A percentile compares a stretch with the other conserved stretches of the same genome.
Conservation (phyloP, 768 basidiomycete species). For the Naematelia encephala region DNA sequence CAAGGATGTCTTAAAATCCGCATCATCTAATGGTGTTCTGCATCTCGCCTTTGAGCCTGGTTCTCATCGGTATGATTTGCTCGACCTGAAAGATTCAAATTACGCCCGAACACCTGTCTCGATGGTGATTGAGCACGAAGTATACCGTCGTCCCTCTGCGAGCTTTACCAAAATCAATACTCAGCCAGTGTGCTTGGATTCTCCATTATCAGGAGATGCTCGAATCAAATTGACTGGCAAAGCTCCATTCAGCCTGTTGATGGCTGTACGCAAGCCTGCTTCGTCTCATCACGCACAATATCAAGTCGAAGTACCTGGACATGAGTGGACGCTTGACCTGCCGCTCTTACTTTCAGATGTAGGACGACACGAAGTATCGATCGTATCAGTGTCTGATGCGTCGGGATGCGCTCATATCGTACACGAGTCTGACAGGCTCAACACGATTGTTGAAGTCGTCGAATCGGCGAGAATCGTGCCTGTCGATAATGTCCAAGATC, state of each 20-base stretch:
- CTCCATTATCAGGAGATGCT: conserved; percentile 63
- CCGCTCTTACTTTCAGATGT: conserved; percentile 72
- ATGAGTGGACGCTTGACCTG: conserved; percentile 68
- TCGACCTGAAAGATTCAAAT: conserved; percentile 78
- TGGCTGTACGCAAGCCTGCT: conserved; percentile 67
- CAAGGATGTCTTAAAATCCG: conserved; percentile 33
- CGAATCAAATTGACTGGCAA: conserved; percentile 77
- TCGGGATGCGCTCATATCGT: conserved; percentile 72
- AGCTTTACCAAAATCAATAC: conserved; percentile 66
- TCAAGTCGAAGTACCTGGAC: conserved; percentile 52
- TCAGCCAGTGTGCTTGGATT: conserved; percentile 69
- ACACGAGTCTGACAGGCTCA: conserved; percentile 56
- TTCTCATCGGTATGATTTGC: conserved; percentile 82
- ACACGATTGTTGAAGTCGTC: conserved; percentile 71
- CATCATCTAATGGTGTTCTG: conserved; percentile 39
- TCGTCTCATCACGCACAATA: conserved; percentile 60
- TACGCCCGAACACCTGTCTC: conserved; percentile 55
- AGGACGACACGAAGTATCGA: conserved; percentile 73
- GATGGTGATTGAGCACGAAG: conserved; percentile 77
- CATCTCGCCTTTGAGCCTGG: conserved; percentile 65
- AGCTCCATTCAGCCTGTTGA: conserved; percentile 75
- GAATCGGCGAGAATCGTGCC: conserved; percentile 92
- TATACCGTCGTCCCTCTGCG: conserved; percentile 74
- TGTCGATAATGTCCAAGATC: conserved; percentile 70
- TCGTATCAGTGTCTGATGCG: conserved; percentile 74